Percentiles rank a stretch among this genome's conserved stretches.
These are phyloP conservation scores for Thielaviopsis musarum DNA, from an alignment of 2,329 filamentous ascomycete species.

Conservation along the genomic window DNA sequence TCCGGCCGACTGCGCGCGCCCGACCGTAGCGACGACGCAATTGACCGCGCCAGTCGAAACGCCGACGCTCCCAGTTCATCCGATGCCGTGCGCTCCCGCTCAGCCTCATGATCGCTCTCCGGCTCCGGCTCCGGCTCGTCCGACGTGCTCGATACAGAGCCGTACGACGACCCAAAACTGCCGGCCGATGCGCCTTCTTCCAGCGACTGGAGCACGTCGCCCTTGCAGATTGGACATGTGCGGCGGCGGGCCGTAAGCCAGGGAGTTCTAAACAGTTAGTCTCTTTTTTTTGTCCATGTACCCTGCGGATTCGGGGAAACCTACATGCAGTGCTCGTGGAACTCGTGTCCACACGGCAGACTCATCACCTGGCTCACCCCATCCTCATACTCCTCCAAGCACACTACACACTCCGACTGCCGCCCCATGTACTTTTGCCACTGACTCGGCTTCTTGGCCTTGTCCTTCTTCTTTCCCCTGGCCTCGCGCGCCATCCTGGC, in stretches of 20 bases:
- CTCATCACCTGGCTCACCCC: constrained; percentile 94
- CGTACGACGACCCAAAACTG: not conserved
- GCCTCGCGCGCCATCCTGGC: too few species aligned
- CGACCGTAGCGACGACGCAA: not conserved
- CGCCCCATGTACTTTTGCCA: constrained; percentile 52
- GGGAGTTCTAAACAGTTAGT: constrained; percentile 49
- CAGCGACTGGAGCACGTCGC: constrained; percentile 69
- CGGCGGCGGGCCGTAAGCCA: constrained; percentile 90
- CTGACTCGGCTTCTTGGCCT: constrained; percentile 22
- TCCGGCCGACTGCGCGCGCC: not conserved
- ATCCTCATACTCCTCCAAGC: constrained; percentile 88
- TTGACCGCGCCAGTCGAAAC: not conserved
- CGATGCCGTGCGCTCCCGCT: not conserved
- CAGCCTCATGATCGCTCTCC: too few species aligned
- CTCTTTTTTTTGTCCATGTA: constrained; percentile 5
- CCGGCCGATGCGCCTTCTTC: constrained; percentile 14
- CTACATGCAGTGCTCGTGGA: constrained; percentile 97
- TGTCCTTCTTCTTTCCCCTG: not conserved
- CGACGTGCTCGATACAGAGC: not conserved
- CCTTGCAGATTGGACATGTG: constrained; percentile 98
- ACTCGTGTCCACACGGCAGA: constrained; percentile 91
- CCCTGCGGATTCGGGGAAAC: constrained; percentile 23
- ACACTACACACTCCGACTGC: constrained; percentile 85
- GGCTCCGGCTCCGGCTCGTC: too few species aligned
- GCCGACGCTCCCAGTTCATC: constrained; percentile 1